phyloP scores from a whole-genome alignment of 1,284 basidiomycete species.

The Entoloma clypeatum region DNA sequence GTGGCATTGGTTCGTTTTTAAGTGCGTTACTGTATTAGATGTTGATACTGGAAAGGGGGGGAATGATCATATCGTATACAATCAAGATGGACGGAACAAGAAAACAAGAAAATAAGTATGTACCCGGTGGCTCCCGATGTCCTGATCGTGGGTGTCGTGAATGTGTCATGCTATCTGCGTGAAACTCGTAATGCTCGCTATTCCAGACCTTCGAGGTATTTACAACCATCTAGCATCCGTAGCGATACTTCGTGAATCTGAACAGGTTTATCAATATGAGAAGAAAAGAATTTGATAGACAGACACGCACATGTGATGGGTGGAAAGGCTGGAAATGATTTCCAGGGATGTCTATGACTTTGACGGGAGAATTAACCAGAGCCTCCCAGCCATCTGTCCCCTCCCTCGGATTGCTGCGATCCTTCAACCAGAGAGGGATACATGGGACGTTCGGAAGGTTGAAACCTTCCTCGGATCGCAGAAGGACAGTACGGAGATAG shows the following conservation, averaged over 20 bases:
- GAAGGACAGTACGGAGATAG: conserved; percentile 38
- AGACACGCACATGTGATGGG: conserved; percentile 43
- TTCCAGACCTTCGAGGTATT: conserved; percentile 20
- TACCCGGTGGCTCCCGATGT: too few relatives aligned
- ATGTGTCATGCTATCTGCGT: too few relatives aligned
- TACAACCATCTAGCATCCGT: conserved; percentile 26
- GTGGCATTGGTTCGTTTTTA: too few relatives aligned
- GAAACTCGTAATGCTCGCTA: too few relatives aligned
- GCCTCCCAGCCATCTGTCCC: conserved; percentile 47
- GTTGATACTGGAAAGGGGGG: too few relatives aligned
- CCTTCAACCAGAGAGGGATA: conserved; percentile 48
- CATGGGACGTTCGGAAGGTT: conserved; percentile 25
- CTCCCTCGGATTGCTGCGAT: conserved; percentile 35
- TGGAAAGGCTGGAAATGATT: conserved; percentile 64
- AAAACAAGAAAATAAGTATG: too few relatives aligned
- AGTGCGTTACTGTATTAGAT: too few relatives aligned
- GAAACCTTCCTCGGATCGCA: conserved; percentile 44
- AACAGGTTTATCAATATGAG: neutral
- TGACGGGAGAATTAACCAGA: conserved; percentile 35
- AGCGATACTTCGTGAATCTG: conserved; percentile 23
- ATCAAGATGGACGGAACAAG: too few relatives aligned
- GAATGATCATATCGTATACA: too few relatives aligned
- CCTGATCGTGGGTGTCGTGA: too few relatives aligned
- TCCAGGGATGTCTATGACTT: conserved; percentile 56
- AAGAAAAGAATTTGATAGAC: neutral